Base-by-base conservation (phyloP, 345 rosid species). In the Citrus sp. region DNA sequence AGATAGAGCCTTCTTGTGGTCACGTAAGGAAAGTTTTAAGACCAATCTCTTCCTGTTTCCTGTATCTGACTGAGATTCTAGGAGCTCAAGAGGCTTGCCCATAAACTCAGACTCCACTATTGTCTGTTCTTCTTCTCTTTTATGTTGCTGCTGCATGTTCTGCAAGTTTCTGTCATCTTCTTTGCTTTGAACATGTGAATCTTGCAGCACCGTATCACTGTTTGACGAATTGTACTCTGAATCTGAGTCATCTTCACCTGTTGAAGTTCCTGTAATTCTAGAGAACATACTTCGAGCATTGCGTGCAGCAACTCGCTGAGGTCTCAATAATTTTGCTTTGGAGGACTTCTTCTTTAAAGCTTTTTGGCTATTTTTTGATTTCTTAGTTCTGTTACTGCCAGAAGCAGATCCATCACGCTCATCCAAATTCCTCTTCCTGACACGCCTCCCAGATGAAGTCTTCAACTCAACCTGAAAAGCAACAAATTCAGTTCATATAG, bases 281-380 rank as follows among this genome's bases (percentile, higher is more conserved):
- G 97, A 90, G 77, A 96, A 90, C 90, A 92, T 86, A 79, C 85
- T 88, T 81, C 89, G 89, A 67, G 99, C 99, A 86, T 92, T 92
- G 72, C 90, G 93, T 70, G 98, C 99, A 21, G 99, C 98, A 78
- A 89, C 89, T 86, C 99, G 89, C 84, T 90, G 97, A 72, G 99
- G 98, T 79, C 99, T 93, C 80, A 87, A 80, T 78, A 87, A 85
- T 82, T 90, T 91, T 66, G 85, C 86, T 84, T 82, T 87, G 73
- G 86, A 88, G 82, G 89, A 87, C 86, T 87, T 89, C 77, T 79
- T 83, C 84, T 86, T 91, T 46, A 88, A 87, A 80, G 87, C 85
- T 86, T 86, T 92, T 76, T 80, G 82, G 46, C 85, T 86, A 82
- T 67, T 86, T 85, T 83, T 92, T 73, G 83, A 80, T 79, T 86